Evolutionary conservation across 345 rosid genomes (phyloP).

Genomic region (Acer yangbiense): DNA sequence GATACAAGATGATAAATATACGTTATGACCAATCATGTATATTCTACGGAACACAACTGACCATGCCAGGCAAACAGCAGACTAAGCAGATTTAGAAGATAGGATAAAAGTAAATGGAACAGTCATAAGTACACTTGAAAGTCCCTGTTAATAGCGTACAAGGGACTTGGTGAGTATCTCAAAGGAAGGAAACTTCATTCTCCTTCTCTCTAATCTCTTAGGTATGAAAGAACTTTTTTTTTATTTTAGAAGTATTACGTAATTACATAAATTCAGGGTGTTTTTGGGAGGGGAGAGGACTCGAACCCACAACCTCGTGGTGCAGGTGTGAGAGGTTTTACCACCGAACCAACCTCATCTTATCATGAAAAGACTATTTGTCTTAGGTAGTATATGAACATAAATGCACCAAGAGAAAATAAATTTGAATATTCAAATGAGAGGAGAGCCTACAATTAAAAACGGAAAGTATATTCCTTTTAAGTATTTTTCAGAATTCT

Average conservation of each 20-base stretch:
- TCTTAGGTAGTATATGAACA: background rate
- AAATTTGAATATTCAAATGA: background rate
- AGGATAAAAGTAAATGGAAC: background rate
- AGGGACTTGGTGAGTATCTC: background rate
- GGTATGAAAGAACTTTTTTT: background rate
- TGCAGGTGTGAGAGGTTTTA: too few relatives aligned
- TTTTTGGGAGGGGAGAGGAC: too few relatives aligned
- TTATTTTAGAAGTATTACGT: too few relatives aligned
- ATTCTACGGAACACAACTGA: background rate
- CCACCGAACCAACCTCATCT: too few relatives aligned
- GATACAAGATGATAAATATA: background rate
- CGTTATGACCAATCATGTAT: background rate
- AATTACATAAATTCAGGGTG: too few relatives aligned
- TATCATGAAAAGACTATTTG: background rate
- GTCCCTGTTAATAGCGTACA: background rate
- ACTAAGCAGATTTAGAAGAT: background rate
- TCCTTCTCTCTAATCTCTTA: background rate
- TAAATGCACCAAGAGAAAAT: background rate
- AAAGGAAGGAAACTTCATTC: background rate
- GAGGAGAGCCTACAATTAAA: background rate
- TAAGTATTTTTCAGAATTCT: background rate
- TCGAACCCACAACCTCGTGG: too few relatives aligned
- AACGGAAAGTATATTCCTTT: background rate
- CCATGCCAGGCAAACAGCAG: slow-evolving; percentile 1
- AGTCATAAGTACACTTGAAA: background rate